Conservation (phyloP, 768 basidiomycete species). For the Boletus sensibilis region DNA sequence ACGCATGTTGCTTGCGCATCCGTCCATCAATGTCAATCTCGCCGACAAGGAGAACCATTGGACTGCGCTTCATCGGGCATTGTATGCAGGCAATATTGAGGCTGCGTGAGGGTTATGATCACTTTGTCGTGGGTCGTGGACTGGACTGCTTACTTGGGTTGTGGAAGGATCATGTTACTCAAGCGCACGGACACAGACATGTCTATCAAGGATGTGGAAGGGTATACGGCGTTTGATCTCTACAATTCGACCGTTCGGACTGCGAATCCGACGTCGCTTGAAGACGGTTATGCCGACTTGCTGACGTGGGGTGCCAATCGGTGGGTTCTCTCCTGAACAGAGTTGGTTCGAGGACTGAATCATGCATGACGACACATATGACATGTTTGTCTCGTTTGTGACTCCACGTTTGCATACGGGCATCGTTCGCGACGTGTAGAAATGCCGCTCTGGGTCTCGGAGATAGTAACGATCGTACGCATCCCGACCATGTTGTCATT, state of each 20-base stretch:
- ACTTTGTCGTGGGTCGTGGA: not conserved
- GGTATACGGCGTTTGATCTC: conserved; percentile 88
- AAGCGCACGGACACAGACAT: conserved; percentile 72
- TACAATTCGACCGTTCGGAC: conserved; percentile 87
- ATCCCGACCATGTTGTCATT: conserved; percentile 75
- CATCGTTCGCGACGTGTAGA: conserved; percentile 34
- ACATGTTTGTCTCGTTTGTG: not conserved
- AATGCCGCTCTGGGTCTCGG: conserved; percentile 89
- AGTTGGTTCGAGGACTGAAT: not conserved
- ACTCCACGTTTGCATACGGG: not conserved
- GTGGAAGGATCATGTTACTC: conserved; percentile 67
- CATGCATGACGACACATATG: not conserved
- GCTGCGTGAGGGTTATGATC: conserved; percentile 51
- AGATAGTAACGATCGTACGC: conserved; percentile 71
- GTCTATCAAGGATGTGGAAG: conserved; percentile 77
- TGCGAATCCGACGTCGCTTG: conserved; percentile 53
- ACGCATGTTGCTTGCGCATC: conserved; percentile 70
- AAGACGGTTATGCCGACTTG: conserved; percentile 50
- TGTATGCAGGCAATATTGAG: conserved; percentile 77
- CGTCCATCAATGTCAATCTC: conserved; percentile 75
- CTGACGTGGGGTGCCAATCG: conserved; percentile 88
- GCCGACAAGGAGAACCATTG: conserved; percentile 83
- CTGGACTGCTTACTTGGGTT: conserved; percentile 18
- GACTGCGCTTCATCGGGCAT: conserved; percentile 86
- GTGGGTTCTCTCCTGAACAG: conserved; percentile 33